phyloP scores from a whole-genome alignment of 129 eudicot species.

The Arctium lappa region DNA sequence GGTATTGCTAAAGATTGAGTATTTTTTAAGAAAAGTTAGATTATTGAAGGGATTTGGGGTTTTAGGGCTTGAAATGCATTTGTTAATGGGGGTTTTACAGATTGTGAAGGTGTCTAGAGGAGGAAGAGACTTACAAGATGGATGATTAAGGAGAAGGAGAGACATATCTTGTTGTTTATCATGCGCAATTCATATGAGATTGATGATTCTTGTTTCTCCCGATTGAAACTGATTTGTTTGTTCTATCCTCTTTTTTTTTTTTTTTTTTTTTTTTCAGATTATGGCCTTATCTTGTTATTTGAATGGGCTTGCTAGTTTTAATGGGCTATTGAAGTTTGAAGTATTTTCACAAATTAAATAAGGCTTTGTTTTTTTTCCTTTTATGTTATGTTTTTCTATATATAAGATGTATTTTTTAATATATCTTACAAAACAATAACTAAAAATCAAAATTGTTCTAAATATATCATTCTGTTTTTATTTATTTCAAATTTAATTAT shows the following conservation, averaged over 20 bases:
- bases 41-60: constrained; percentile 28
- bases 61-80: constrained; percentile 27
- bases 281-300: neutral
- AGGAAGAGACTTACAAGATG: constrained; percentile 27
- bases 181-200: constrained; percentile 1
- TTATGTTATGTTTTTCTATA: no score
- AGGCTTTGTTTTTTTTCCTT: no score
- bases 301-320: neutral
- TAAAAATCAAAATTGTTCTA: no score
- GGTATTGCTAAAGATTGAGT: constrained; percentile 39
- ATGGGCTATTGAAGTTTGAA: constrained; percentile 5
- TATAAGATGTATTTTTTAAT: no score
- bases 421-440: no score
- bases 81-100: constrained; percentile 16
- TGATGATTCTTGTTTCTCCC: neutral
- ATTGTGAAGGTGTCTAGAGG: constrained; percentile 23
- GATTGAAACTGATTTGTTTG: neutral
- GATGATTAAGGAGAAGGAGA: constrained; percentile 34
- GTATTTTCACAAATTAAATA: neutral
- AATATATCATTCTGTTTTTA: no score
- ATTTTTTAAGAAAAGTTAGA: constrained; percentile 19
- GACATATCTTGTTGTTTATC: constrained; percentile 39
- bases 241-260: neutral
- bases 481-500: no score
- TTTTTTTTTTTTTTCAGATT: neutral